These are phyloP conservation scores for Endogone sp. DNA, from an alignment of 192 early-diverging fungal species.

Conservation along the genomic window DNA sequence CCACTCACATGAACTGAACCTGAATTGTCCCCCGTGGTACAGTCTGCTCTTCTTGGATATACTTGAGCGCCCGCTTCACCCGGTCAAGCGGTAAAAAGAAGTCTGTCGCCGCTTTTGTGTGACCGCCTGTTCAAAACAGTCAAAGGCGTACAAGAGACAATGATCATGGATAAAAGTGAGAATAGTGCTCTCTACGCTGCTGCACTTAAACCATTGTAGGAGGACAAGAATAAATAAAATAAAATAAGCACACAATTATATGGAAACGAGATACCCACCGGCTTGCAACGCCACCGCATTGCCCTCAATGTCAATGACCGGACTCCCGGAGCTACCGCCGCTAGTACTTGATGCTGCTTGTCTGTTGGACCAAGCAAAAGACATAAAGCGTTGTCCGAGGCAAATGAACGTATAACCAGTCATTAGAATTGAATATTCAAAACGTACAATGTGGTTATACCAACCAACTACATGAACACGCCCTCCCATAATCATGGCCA, in stretches of 20 bases:
- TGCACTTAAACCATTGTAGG: not conserved
- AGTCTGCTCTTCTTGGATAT: conserved; percentile 40
- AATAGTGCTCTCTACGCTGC: not conserved
- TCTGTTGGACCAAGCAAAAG: conserved; percentile 44
- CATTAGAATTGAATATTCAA: not conserved
- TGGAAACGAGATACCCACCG: conserved; percentile 23
- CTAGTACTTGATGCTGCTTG: conserved; percentile 76
- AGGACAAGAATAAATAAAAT: not conserved
- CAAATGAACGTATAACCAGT: no score
- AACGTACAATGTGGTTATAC: no score
- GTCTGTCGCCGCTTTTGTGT: conserved; percentile 71
- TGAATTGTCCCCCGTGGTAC: conserved; percentile 71
- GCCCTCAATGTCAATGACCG: conserved; percentile 79
- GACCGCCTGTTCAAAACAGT: conserved; percentile 32
- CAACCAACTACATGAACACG: no score
- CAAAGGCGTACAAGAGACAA: not conserved
- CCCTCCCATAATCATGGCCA: no score
- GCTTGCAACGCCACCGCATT: conserved; percentile 80
- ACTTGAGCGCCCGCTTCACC: conserved; percentile 52
- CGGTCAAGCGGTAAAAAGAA: conserved; percentile 84
- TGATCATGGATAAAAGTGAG: not conserved
- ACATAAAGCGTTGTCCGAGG: no score
- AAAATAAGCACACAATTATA: no score
- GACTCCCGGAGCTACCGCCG: conserved; percentile 74
- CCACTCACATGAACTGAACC: conserved; percentile 56